phyloP scores from a whole-genome alignment of 1,139 yeast genomes.

The Debaryomycetaceae sp. region DNA sequence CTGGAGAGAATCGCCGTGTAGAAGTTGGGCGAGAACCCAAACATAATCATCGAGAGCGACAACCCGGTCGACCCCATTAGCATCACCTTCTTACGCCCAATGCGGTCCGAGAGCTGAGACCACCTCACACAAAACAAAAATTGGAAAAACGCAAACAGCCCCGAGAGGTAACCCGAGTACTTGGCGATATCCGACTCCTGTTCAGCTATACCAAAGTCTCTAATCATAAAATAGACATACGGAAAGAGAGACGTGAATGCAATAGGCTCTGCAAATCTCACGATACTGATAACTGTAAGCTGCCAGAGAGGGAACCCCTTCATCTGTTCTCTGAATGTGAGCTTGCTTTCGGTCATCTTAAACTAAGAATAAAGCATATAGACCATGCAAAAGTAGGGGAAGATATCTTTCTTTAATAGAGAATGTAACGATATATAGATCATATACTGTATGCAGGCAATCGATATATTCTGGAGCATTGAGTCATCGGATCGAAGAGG shows the following conservation, averaged over 20 bases:
- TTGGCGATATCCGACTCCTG: conserved; percentile 32
- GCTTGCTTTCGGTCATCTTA: conserved; percentile 6
- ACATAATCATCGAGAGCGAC: conserved; percentile 22
- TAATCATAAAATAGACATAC: conserved; percentile 36
- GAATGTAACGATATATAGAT: too few species aligned
- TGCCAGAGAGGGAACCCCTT: conserved; percentile 34
- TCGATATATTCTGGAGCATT: too few species aligned
- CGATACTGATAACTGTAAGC: conserved; percentile 27
- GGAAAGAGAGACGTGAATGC: conserved; percentile 40
- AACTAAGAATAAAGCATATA: too few species aligned
- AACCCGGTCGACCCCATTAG: conserved; percentile 33
- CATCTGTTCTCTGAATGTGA: conserved; percentile 22
- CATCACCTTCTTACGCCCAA: conserved; percentile 32
- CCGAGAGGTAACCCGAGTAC: conserved; percentile 37
- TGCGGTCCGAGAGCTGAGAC: conserved; percentile 30
- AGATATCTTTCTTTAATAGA: too few species aligned
- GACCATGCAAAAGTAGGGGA: too few species aligned
- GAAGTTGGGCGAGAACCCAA: conserved; percentile 34
- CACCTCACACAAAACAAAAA: conserved; percentile 35
- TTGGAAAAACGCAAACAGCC: conserved; percentile 35
- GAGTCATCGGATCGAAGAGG: too few species aligned
- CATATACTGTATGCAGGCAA: too few species aligned
- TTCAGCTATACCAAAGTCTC: conserved; percentile 34
- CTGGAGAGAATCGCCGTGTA: conserved; percentile 32
- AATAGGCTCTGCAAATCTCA: conserved; percentile 36